These are phyloP conservation scores for Zostera marina DNA, from an alignment of 116 monocot species.

Conservation along the genomic window DNA sequence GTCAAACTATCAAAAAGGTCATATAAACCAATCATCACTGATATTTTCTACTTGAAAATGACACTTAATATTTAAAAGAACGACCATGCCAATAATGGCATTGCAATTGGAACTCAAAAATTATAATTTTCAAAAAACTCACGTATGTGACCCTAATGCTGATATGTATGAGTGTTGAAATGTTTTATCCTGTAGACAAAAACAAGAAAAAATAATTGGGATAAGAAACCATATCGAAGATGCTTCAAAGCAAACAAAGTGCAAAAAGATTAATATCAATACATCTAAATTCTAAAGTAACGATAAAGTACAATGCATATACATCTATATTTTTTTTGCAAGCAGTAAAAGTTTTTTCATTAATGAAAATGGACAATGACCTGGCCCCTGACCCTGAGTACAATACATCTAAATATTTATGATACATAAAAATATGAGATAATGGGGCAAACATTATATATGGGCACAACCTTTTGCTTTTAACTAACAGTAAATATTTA, in stretches of 20 bases:
- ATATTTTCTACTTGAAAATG: neutral
- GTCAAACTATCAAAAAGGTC: neutral
- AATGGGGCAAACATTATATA: too few species aligned
- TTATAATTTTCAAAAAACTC: slow-evolving; percentile 13
- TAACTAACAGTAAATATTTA: too few species aligned
- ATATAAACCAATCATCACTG: slow-evolving; percentile 1
- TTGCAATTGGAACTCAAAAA: neutral
- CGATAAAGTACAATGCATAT: neutral
- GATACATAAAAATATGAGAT: too few species aligned
- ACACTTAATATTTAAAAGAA: too few species aligned
- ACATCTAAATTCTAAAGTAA: neutral
- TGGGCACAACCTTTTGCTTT: too few species aligned
- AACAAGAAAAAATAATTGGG: neutral
- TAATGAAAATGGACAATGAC: too few species aligned
- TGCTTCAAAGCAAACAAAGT: neutral
- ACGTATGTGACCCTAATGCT: slow-evolving; percentile 89
- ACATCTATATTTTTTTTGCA: too few species aligned
- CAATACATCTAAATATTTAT: too few species aligned
- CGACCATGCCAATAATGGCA: too few species aligned
- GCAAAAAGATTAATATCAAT: neutral
- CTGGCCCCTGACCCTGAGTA: too few species aligned
- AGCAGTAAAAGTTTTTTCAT: too few species aligned
- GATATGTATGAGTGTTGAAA: slow-evolving; percentile 85
- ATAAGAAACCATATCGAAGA: neutral
- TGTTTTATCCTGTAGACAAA: slow-evolving; percentile 64